These are phyloP conservation scores for Amanita molliuscula DNA, from an alignment of 768 basidiomycete species.

Conservation along the genomic window DNA sequence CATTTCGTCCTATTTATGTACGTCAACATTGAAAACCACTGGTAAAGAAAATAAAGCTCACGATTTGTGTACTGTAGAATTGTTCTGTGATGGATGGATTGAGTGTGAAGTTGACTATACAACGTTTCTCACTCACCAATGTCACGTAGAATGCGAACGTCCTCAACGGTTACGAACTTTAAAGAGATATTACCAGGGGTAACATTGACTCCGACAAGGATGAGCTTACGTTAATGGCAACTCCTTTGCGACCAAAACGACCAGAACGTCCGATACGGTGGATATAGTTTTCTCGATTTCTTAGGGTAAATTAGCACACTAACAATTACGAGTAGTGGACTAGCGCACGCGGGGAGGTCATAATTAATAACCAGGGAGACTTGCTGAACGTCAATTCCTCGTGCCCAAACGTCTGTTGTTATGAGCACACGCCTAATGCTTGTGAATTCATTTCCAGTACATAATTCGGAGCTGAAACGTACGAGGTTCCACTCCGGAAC, in stretches of 20 bases:
- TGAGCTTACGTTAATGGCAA: conserved; percentile 87
- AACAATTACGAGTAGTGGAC: conserved; percentile 1
- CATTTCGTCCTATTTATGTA: conserved; percentile 84
- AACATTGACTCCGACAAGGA: not conserved
- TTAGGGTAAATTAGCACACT: conserved; percentile 17
- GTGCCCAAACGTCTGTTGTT: conserved; percentile 95
- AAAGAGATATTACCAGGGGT: conserved; percentile 10
- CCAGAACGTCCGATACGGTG: conserved; percentile 99
- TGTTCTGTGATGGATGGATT: conserved; percentile 46
- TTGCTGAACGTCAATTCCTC: conserved; percentile 97
- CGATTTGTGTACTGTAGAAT: conserved; percentile 95
- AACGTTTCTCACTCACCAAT: conserved; percentile 52
- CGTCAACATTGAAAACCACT: not conserved
- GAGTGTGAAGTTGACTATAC: conserved; percentile 5
- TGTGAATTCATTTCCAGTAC: conserved; percentile 10
- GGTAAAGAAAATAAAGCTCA: conserved; percentile 23
- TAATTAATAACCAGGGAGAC: conserved; percentile 97
- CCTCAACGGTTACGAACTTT: conserved; percentile 90
- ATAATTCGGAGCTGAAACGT: conserved; percentile 20
- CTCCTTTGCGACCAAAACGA: conserved; percentile 98
- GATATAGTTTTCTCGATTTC: conserved; percentile 98
- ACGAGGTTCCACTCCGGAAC: conserved; percentile 90
- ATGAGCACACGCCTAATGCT: conserved; percentile 75
- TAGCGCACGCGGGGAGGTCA: conserved; percentile 78
- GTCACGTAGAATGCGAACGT: conserved; percentile 93